These are phyloP conservation scores for Lathyrus tuberosus DNA, from an alignment of 306 rosid species.

Conservation along the genomic window DNA sequence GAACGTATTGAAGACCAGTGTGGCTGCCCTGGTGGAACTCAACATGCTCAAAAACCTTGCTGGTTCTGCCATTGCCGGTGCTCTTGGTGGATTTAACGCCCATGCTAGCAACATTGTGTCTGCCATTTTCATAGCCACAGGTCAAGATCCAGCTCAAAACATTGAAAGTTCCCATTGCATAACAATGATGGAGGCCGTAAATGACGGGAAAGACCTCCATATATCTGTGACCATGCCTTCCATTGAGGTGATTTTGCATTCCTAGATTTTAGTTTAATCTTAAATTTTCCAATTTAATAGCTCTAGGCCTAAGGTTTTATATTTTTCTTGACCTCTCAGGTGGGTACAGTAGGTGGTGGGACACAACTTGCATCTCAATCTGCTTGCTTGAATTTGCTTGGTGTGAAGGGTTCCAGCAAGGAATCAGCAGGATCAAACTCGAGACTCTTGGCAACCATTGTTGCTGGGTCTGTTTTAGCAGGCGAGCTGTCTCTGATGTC, in stretches of 20 bases:
- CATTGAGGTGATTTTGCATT: constrained; percentile 61
- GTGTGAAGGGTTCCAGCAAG: constrained; percentile 75
- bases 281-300: constrained; percentile 15
- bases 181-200: constrained; percentile 75
- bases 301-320: constrained; percentile 21
- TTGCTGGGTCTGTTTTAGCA: constrained; percentile 72
- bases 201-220: constrained; percentile 74
- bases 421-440: constrained; percentile 72
- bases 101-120: constrained; percentile 86
- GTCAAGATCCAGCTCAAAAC: constrained; percentile 89
- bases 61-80: constrained; percentile 77
- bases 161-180: constrained; percentile 84
- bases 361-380: constrained; percentile 87
- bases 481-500: constrained; percentile 80
- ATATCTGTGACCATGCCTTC: constrained; percentile 80
- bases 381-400: constrained; percentile 77
- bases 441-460: constrained; percentile 66
- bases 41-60: constrained; percentile 80
- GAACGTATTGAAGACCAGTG: constrained; percentile 71
- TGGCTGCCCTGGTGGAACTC: constrained; percentile 69
- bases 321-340: constrained; percentile 46
- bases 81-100: constrained; percentile 78
- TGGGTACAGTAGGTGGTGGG: constrained; percentile 82
- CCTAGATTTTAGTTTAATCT: neutral
- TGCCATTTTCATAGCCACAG: constrained; percentile 78